Percentiles rank a stretch among this genome's conserved stretches.
These are phyloP conservation scores for Macadamia integrifolia DNA, from an alignment of 164 flowering plant genomes.

Conservation along the genomic window DNA sequence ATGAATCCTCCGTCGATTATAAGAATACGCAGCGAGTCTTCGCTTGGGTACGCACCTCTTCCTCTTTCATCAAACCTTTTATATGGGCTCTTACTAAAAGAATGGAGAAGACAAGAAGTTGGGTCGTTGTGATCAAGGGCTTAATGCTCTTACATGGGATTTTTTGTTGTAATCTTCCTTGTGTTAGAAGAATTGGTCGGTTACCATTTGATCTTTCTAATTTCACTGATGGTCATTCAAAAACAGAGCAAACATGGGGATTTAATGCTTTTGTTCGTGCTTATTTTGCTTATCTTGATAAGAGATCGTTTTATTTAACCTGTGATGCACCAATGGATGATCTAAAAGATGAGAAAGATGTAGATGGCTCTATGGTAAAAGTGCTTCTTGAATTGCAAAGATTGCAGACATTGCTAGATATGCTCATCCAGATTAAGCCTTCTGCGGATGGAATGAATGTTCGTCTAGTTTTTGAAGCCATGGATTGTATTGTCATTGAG, in stretches of 20 bases:
- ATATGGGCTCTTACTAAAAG: slow-evolving; percentile 42
- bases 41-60: slow-evolving; percentile 49
- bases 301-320: slow-evolving; percentile 24
- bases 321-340: not conserved
- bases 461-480: slow-evolving; percentile 51
- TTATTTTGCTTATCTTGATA: slow-evolving; percentile 63
- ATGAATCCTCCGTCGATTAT: slow-evolving; percentile 49
- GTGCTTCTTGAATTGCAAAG: slow-evolving; percentile 34
- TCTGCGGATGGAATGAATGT: slow-evolving; percentile 17
- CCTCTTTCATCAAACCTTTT: slow-evolving; percentile 39
- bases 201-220: slow-evolving; percentile 75
- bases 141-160: slow-evolving; percentile 76
- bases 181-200: slow-evolving; percentile 36
- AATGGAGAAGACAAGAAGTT: slow-evolving; percentile 47
- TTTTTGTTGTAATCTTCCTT: slow-evolving; percentile 40
- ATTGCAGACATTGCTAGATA: slow-evolving; percentile 50
- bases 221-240: slow-evolving; percentile 43
- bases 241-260: slow-evolving; percentile 22
- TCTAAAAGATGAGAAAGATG: not conserved
- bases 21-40: slow-evolving; percentile 54
- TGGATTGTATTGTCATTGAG: slow-evolving; percentile 68
- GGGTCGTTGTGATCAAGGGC: slow-evolving; percentile 83
- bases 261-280: slow-evolving; percentile 44
- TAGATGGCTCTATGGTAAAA: slow-evolving; percentile 11
- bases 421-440: slow-evolving; percentile 55